These are phyloP conservation scores for Aspergillus tamarii DNA, from an alignment of 2,329 filamentous ascomycete genomes.

Conservation along the genomic window DNA sequence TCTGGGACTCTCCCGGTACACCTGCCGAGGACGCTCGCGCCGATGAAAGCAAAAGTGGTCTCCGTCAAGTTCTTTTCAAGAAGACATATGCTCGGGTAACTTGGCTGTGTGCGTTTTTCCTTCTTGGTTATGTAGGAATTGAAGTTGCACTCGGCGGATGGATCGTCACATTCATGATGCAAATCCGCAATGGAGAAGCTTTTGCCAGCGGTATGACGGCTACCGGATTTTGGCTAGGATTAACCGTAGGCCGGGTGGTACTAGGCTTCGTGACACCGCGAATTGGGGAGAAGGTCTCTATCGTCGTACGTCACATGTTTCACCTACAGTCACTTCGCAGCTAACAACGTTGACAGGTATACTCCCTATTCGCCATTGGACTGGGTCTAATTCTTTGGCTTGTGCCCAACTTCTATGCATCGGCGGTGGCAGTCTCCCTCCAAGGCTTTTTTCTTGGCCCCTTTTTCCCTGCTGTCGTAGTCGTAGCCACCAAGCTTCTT, in stretches of 20 bases:
- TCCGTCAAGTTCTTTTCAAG: not conserved
- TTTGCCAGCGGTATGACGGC: conserved; percentile 77
- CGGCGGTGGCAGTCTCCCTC: conserved; percentile 69
- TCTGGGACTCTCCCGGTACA: not conserved
- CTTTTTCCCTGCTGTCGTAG: conserved; percentile 73
- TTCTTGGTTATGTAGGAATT: conserved; percentile 76
- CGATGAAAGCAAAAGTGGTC: not conserved
- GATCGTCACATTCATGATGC: conserved; percentile 84
- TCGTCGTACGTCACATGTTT: too few species aligned
- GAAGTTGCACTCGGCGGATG: conserved; percentile 75
- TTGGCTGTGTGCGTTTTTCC: conserved; percentile 57
- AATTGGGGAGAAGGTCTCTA: too few species aligned
- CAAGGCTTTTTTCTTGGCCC: conserved; percentile 80
- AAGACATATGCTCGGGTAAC: not conserved
- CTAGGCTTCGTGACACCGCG: conserved; percentile 61
- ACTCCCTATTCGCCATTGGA: too few species aligned
- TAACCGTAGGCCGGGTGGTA: conserved; percentile 60
- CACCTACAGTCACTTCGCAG: too few species aligned
- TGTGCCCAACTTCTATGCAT: conserved; percentile 73
- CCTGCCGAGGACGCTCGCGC: not conserved
- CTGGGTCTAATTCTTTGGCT: too few species aligned
- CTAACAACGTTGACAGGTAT: too few species aligned
- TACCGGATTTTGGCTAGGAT: conserved; percentile 80
- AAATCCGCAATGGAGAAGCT: conserved; percentile 66
- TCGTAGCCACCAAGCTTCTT: conserved; percentile 73